Conservation (phyloP, 441 rosid species). For the Pelargonium cotyledonis region DNA sequence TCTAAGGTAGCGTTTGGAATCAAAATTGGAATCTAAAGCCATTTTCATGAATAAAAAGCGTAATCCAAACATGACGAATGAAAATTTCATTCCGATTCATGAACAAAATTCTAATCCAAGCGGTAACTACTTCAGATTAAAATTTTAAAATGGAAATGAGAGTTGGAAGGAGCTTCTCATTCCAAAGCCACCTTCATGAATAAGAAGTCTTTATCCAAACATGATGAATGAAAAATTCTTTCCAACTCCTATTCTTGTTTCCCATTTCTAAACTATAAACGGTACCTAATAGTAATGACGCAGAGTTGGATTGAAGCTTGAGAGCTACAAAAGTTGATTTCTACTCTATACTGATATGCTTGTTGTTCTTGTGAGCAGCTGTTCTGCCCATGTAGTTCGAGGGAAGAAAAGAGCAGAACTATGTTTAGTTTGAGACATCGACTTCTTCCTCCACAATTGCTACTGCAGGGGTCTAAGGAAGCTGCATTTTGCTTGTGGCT, state of each 20-base stretch:
- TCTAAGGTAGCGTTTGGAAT: too few relatives aligned
- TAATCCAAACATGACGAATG: too few relatives aligned
- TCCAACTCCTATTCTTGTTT: too few relatives aligned
- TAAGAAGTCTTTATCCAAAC: too few relatives aligned
- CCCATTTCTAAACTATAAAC: too few relatives aligned
- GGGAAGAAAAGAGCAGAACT: constrained; percentile 81
- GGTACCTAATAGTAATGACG: neutral
- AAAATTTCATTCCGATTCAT: too few relatives aligned
- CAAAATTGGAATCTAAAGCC: too few relatives aligned
- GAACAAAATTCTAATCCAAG: too few relatives aligned
- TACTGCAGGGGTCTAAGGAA: constrained; percentile 81
- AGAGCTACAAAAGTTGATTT: constrained; percentile 12
- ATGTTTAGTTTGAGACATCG: constrained; percentile 96
- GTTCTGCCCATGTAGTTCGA: constrained; percentile 75
- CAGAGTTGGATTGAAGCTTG: neutral
- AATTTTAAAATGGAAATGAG: neutral
- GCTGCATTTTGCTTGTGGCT: constrained; percentile 95
- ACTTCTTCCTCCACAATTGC: constrained; percentile 87
- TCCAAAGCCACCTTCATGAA: too few relatives aligned
- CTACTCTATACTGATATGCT: constrained; percentile 29
- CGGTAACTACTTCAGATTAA: neutral
- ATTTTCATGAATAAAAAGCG: too few relatives aligned
- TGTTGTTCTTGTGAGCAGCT: constrained; percentile 47
- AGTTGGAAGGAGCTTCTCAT: too few relatives aligned
- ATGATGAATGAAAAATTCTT: too few relatives aligned